A percentile compares a stretch with the other conserved stretches of the same genome.
These are phyloP conservation scores for Phytopythium oedochilum DNA, from an alignment of 352 stramenopile species.

Conservation along the genomic window DNA sequence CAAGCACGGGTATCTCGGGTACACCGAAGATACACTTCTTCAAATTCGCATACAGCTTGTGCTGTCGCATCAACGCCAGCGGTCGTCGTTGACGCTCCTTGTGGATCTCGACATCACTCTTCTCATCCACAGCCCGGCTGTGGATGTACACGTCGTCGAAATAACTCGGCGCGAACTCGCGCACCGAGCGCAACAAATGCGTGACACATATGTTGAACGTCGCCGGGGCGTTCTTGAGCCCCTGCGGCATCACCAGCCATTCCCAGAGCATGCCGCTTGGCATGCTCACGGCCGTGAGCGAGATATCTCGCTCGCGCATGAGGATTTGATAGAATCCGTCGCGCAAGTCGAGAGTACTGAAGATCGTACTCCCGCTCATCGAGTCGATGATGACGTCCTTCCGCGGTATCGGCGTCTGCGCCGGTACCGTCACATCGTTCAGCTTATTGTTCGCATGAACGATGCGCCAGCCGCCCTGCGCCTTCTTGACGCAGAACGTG, in stretches of 20 bases:
- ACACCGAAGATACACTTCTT: constrained; percentile 23
- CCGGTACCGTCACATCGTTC: constrained; percentile 19
- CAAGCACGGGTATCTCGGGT: constrained; percentile 21
- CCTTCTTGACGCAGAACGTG: not conserved
- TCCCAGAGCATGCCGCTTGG: constrained; percentile 8
- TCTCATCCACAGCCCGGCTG: constrained; percentile 13
- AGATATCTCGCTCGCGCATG: constrained; percentile 11
- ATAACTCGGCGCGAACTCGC: constrained; percentile 13
- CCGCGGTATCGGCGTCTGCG: constrained; percentile 23
- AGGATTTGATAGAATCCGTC: constrained; percentile 29
- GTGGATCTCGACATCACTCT: too few species aligned
- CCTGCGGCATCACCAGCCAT: constrained; percentile 20
- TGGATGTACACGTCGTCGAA: constrained; percentile 28
- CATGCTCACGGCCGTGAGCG: constrained; percentile 15
- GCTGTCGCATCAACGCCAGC: constrained; percentile 14
- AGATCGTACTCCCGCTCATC: constrained; percentile 24
- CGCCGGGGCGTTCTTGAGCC: constrained; percentile 16
- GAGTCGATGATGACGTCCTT: constrained; percentile 20
- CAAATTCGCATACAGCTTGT: constrained; percentile 22
- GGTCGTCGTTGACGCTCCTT: constrained; percentile 10
- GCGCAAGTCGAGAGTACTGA: constrained; percentile 19
- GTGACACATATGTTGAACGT: constrained; percentile 21
- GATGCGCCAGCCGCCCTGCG: constrained; percentile 15
- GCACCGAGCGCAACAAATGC: constrained; percentile 6
- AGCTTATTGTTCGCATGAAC: constrained; percentile 32